Percentiles rank a stretch among this genome's conserved stretches.
These are phyloP conservation scores for Porpolomopsis calyptriformis DNA, from an alignment of 768 basidiomycete species.

Conservation along the genomic window DNA sequence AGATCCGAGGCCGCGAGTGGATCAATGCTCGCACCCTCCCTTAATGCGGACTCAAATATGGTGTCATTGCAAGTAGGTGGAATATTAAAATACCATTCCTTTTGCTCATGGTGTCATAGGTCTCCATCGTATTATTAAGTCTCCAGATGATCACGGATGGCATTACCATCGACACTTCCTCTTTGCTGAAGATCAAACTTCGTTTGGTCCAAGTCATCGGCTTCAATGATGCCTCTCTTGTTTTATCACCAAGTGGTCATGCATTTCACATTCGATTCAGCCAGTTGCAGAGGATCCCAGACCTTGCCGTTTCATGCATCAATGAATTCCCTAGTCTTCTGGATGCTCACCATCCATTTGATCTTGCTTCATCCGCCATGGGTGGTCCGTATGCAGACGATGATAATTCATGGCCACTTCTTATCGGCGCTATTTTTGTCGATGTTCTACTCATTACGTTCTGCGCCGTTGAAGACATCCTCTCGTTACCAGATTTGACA, in stretches of 20 bases:
- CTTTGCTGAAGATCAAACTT: conserved; percentile 52
- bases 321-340: conserved; percentile 46
- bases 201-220: conserved; percentile 41
- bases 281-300: conserved; percentile 32
- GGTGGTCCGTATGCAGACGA: conserved; percentile 31
- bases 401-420: conserved; percentile 30
- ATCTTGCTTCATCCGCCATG: conserved; percentile 36
- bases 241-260: conserved; percentile 37
- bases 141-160: conserved; percentile 62
- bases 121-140: conserved; percentile 44
- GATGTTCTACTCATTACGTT: conserved; percentile 49
- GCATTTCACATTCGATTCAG: conserved; percentile 46
- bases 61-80: conserved; percentile 32
- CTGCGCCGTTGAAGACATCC: conserved; percentile 33
- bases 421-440: conserved; percentile 54
- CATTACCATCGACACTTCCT: conserved; percentile 38
- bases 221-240: conserved; percentile 39
- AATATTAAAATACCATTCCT: neutral
- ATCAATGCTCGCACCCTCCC: conserved; percentile 8
- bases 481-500: conserved; percentile 41
- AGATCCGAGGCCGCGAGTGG: too few relatives aligned
- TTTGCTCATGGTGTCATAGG: conserved; percentile 24
- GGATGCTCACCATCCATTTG: conserved; percentile 44
- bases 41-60: conserved; percentile 36
- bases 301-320: conserved; percentile 42